These are phyloP conservation scores for Monosporascus sp. DNA, from an alignment of 2,329 filamentous ascomycete species.

Conservation along the genomic window DNA sequence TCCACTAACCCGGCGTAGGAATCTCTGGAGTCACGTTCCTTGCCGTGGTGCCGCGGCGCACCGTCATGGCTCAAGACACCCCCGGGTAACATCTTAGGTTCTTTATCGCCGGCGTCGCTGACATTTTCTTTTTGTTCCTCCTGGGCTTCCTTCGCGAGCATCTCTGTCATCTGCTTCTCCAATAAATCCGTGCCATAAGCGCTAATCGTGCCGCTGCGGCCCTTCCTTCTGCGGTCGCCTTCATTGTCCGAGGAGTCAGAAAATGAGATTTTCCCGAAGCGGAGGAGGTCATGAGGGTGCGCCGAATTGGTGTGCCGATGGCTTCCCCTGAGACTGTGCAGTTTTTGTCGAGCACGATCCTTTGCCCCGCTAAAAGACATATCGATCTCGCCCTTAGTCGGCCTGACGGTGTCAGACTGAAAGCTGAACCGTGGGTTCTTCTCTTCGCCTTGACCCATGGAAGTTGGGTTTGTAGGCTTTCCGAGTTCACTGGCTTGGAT, in stretches of 20 bases:
- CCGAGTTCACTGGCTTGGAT: slow-evolving; percentile 12
- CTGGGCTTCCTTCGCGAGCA: slow-evolving; percentile 49
- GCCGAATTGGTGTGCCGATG: slow-evolving; percentile 48
- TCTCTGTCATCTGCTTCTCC: slow-evolving; percentile 58
- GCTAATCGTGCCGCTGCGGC: slow-evolving; percentile 41
- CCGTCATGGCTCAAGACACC: slow-evolving; percentile 25
- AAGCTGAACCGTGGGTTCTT: slow-evolving; percentile 2
- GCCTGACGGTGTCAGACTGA: slow-evolving; percentile 8
- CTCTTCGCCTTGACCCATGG: not conserved
- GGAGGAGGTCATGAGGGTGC: slow-evolving; percentile 47
- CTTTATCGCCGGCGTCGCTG: slow-evolving; percentile 26
- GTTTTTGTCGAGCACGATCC: slow-evolving; percentile 55
- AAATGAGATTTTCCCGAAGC: slow-evolving; percentile 46
- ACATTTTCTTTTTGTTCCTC: slow-evolving; percentile 32
- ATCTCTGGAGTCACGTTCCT: slow-evolving; percentile 8
- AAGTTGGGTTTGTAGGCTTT: slow-evolving; percentile 5
- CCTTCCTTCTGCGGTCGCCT: slow-evolving; percentile 36
- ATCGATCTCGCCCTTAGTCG: slow-evolving; percentile 31
- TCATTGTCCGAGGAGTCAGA: slow-evolving; percentile 60
- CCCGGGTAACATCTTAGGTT: slow-evolving; percentile 27
- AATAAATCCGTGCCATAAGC: slow-evolving; percentile 48
- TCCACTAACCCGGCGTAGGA: slow-evolving; percentile 16
- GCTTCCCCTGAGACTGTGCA: slow-evolving; percentile 51
- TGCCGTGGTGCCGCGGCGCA: slow-evolving; percentile 6
- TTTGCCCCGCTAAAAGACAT: slow-evolving; percentile 47